These are phyloP conservation scores for Fraxinus albicans DNA, from an alignment of 305 asterid genomes.

Conservation along the genomic window DNA sequence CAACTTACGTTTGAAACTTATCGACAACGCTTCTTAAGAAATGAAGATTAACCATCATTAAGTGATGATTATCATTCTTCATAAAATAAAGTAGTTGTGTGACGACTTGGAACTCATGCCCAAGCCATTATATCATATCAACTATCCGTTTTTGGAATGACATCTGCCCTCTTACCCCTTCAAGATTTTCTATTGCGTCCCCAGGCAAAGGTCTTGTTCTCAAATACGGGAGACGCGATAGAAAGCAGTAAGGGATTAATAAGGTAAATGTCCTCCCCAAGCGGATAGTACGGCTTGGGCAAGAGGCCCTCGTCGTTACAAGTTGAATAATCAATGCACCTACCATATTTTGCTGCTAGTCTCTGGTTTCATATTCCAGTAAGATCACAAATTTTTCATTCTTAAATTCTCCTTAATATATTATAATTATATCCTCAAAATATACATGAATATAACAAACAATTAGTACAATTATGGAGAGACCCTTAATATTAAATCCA, in stretches of 20 bases:
- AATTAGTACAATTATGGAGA: not conserved
- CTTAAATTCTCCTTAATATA: slow-evolving; percentile 3
- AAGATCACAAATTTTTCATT: not conserved
- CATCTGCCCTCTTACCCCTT: not conserved
- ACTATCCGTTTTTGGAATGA: not conserved
- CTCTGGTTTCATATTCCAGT: not conserved
- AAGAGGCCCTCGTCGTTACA: not conserved
- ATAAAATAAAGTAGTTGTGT: not conserved
- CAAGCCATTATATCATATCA: not conserved
- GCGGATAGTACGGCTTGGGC: not conserved
- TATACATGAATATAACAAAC: slow-evolving; percentile 1
- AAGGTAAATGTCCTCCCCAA: too few relatives aligned
- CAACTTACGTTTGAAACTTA: not conserved
- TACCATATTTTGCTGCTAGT: slow-evolving; percentile 10
- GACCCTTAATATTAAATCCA: not conserved
- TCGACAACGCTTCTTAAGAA: not conserved
- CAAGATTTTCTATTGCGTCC: not conserved
- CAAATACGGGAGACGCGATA: not conserved
- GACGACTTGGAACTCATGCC: not conserved
- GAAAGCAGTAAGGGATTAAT: not conserved
- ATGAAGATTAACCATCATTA: not conserved
- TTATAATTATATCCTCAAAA: not conserved
- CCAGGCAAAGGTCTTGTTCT: not conserved
- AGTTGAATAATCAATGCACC: slow-evolving; percentile 6
- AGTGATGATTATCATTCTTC: not conserved